phyloP scores from a whole-genome alignment of 805 yeast genomes.

The Starmerella asiatica region DNA sequence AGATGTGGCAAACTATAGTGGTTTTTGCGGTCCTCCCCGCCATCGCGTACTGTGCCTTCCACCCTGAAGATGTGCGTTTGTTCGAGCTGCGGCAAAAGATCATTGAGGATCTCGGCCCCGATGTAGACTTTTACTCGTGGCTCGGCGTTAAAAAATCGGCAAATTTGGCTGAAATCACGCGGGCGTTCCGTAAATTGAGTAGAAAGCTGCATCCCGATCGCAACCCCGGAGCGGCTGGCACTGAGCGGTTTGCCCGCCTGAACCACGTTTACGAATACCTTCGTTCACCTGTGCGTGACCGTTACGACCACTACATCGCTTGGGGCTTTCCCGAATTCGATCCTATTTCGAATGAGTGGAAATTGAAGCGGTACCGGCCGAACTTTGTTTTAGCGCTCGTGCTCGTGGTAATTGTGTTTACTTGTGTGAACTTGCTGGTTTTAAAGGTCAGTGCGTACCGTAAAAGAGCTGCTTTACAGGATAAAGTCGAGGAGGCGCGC shows the following conservation, averaged over 20 bases:
- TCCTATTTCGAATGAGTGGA: constrained; percentile 41
- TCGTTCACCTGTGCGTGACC: constrained; percentile 42
- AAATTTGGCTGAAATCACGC: constrained; percentile 22
- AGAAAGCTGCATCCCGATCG: constrained; percentile 81
- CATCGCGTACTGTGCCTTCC: constrained; percentile 30
- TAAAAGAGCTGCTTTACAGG: constrained; percentile 40
- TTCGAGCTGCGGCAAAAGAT: constrained; percentile 58
- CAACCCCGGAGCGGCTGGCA: constrained; percentile 36
- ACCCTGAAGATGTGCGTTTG: constrained; percentile 64
- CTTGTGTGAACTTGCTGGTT: constrained; percentile 46
- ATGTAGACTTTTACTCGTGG: constrained; percentile 57
- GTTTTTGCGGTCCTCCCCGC: constrained; percentile 14
- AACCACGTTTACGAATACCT: constrained; percentile 65
- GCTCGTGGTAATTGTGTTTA: constrained; percentile 39
- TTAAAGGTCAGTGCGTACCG: constrained; percentile 42
- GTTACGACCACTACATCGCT: constrained; percentile 72
- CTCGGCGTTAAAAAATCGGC: constrained; percentile 24
- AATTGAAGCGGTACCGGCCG: constrained; percentile 53
- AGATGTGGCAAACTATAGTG: background rate
- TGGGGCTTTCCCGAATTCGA: constrained; percentile 80
- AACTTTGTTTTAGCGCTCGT: constrained; percentile 40
- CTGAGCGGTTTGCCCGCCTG: constrained; percentile 62
- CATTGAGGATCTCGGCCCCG: constrained; percentile 46
- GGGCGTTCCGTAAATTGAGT: constrained; percentile 51
- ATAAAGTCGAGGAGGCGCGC: constrained; percentile 25